A percentile compares a stretch with the other conserved stretches of the same genome.
These are phyloP conservation scores for Arthrobotrys sphaeroides DNA, from an alignment of 2,329 filamentous ascomycete species.

Conservation along the genomic window DNA sequence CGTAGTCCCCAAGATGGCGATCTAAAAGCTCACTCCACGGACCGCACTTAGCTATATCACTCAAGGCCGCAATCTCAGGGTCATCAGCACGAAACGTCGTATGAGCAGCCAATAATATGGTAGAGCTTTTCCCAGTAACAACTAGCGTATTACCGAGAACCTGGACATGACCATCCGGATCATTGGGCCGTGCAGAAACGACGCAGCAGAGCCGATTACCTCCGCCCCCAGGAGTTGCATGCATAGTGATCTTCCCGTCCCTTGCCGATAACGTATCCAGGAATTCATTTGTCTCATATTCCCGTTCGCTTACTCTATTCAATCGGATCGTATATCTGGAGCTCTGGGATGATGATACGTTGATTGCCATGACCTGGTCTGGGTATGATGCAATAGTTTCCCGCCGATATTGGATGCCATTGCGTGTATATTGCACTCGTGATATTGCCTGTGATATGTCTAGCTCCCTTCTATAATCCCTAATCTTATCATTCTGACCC, in stretches of 20 bases:
- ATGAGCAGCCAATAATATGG: constrained; percentile 62
- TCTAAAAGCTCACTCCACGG: constrained; percentile 57
- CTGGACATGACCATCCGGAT: constrained; percentile 58
- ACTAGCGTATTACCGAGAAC: constrained; percentile 61
- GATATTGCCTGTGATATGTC: constrained; percentile 61
- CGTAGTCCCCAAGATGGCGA: constrained; percentile 59
- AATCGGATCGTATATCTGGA: constrained; percentile 58
- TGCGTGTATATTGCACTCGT: constrained; percentile 61
- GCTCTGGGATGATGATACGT: constrained; percentile 56
- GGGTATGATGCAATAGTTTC: constrained; percentile 63
- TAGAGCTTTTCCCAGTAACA: constrained; percentile 60
- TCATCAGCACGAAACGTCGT: constrained; percentile 61
- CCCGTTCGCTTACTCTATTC: constrained; percentile 62
- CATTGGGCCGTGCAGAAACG: constrained; percentile 58
- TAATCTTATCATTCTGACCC: constrained; percentile 58
- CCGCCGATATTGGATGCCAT: constrained; percentile 59
- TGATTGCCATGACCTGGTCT: constrained; percentile 62
- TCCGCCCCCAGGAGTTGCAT: constrained; percentile 61
- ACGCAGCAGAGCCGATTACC: constrained; percentile 60
- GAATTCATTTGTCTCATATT: constrained; percentile 64
- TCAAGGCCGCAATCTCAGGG: constrained; percentile 57
- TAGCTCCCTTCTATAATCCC: constrained; percentile 61
- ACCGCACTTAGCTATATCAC: constrained; percentile 54
- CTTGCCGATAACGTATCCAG: constrained; percentile 60
- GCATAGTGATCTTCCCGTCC: constrained; percentile 60